Evolutionary conservation across 108 stramenopile species (phyloP), one percentile per base, ranked within the genome.

Genomic region (Nannochloropsis salina): DNA sequence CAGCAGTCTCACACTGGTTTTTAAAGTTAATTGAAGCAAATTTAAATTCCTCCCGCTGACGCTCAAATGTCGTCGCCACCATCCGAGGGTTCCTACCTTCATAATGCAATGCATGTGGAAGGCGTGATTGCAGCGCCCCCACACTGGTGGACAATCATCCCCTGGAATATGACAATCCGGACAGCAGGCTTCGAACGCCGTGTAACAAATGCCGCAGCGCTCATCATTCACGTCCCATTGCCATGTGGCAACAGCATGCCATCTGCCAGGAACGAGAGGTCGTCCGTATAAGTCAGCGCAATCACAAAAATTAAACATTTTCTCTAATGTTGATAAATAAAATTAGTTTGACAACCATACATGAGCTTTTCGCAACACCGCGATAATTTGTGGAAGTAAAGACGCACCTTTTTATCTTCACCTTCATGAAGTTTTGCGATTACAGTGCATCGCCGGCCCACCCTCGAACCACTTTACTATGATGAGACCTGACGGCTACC

Each of bases 61-160:
- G 31, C 31, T 31, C 31, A 1, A 0, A 31, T 31, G 31, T 31
- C 31, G 31, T 31, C 31, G 31, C 31, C 31, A 31, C 31, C 31
- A 31, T 31, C 31, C 31, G 31, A 31, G 31, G 31, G 31, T 31
- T 31, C 40, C 15, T 84, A 40, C 44, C 84, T 92, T 92, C 82
- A 92, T 44, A 20, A 91, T 88, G 88, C 92, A 92, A 74, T 92
- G 92, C 91, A 92, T 92, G 86, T 92, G 92, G 42, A 92, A 90
- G 40, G 92, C 91, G 80, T 92, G 92, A 83, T 90, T 90, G 88
- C 92, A 92, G 40, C 89, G 44, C 12, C 92, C 92, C 90, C 90
- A 92, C 1, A 92, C 91, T 84, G 88, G 91, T 42, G 91, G 91
- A 89, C 89, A 92, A 74, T 88, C 87, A 31, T 89, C 92, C 9